Base-by-base conservation (phyloP, 2,329 filamentous ascomycete species). In the Juglanconis juglandina region DNA sequence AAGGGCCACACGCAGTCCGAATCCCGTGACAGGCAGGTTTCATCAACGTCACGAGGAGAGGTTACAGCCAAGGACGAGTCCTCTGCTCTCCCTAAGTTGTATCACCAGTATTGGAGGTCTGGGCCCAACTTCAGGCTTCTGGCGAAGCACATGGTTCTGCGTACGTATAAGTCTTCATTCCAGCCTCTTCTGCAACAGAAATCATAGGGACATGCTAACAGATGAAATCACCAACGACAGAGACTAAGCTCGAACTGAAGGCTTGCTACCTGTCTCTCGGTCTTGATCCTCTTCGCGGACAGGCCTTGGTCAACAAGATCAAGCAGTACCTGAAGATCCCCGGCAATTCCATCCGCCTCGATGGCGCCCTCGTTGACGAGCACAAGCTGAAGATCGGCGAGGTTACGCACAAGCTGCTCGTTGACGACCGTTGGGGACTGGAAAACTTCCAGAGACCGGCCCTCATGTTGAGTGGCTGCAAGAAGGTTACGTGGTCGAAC, bases 271-370 rank as follows among this genome's bases (percentile, higher is more conserved):
- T 37, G 33, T n/a, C 33, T 10, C 57, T 63, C n/a, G 61, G 61
- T 35, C 61, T 63, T 32, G 53, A 60, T 41, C 2, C 9, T 5
- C 13, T 10, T 3, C 61, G 58, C 17, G 61, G 53, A 2, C 33
- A 47, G 13, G n/a, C 48, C 3, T 3, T 63, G 2, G 32, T 34
- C 33, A 11, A 30, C 10, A 35, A 41, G 10, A 33, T 63, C 32
- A 57, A 37, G n/a, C 9, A 33, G 1, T 51, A 60, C 44, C 37
- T 63, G 41, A 59, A 46, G 7, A 46, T 10, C 32, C 61, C 61
- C n/a, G 61, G 61, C 34, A 60, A 57, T 17, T 63, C 61, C 7
- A 35, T 63, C 33, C 30, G 51, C 44, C 11, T 60, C 8, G 47
- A 51, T n/a, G 13, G 47, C 6, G 49, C 56, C 13, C 24, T 51